Evolutionary conservation across 495 filamentous ascomycete species (phyloP).

Genomic region (Neurospora sp.): DNA sequence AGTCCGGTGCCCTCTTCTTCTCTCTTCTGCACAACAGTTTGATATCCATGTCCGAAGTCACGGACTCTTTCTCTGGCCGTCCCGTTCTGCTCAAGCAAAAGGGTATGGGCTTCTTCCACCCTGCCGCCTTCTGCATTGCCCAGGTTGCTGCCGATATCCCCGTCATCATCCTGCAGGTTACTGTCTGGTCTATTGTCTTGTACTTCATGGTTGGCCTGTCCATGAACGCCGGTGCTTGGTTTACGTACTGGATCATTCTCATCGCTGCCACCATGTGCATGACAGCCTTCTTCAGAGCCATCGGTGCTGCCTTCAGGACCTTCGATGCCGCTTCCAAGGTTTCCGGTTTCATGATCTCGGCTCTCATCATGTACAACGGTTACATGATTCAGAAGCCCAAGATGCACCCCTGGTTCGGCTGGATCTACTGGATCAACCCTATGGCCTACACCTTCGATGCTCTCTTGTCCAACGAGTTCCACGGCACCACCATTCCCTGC

Average conservation of each 20-base stretch:
- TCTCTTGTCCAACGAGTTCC: constrained; percentile 60
- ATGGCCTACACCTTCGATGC: constrained; percentile 65
- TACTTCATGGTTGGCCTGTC: constrained; percentile 67
- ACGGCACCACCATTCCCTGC: constrained; percentile 39
- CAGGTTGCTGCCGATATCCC: constrained; percentile 72
- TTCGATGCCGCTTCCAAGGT: constrained; percentile 47
- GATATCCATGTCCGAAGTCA: constrained; percentile 69
- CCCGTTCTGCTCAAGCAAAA: constrained; percentile 79
- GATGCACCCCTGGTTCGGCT: constrained; percentile 70
- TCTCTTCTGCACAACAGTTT: constrained; percentile 71
- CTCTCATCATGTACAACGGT: constrained; percentile 63
- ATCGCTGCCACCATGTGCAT: constrained; percentile 51
- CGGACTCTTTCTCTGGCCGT: constrained; percentile 54
- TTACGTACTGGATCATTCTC: constrained; percentile 55
- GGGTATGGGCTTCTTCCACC: constrained; percentile 70
- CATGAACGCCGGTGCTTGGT: constrained; percentile 64
- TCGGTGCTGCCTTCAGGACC: constrained; percentile 53
- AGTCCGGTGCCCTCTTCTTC: constrained; percentile 55
- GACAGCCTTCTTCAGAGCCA: constrained; percentile 59
- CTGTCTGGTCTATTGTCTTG: constrained; percentile 61
- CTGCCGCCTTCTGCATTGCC: constrained; percentile 67
- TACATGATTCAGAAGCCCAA: constrained; percentile 59
- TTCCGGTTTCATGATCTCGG: constrained; percentile 48
- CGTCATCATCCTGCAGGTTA: constrained; percentile 58
- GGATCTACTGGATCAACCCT: constrained; percentile 70